A percentile compares a stretch with the other conserved stretches of the same genome.
These are phyloP conservation scores for Cenchrus fungigraminus DNA, from an alignment of 176 grass and related monocot species.

Conservation along the genomic window DNA sequence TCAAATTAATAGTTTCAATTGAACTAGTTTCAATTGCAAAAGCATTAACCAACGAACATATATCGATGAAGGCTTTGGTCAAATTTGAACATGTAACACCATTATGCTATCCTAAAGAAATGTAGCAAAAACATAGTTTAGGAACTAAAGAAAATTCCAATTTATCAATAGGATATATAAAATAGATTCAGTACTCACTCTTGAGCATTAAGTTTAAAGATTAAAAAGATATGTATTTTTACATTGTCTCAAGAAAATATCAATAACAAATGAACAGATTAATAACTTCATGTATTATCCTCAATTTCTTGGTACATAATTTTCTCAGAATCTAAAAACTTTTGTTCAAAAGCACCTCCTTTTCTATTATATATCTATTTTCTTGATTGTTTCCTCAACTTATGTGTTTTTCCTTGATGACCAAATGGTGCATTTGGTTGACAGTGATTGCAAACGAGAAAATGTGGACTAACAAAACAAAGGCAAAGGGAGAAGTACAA, in stretches of 20 bases:
- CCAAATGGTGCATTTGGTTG: not conserved
- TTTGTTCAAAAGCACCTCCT: not conserved
- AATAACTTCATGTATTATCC: not conserved
- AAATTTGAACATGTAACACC: not conserved
- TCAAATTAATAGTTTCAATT: not conserved
- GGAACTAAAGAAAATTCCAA: not conserved
- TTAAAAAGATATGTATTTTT: not conserved
- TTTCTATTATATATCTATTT: not conserved
- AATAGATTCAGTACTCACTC: not conserved
- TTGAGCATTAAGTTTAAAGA: not conserved
- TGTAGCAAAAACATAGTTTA: not conserved
- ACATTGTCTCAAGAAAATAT: not conserved
- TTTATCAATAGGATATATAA: not conserved
- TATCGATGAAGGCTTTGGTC: not conserved
- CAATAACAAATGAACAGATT: not conserved
- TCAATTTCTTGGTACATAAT: not conserved
- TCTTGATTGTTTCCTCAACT: not conserved
- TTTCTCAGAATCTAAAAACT: not conserved
- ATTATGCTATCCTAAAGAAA: not conserved
- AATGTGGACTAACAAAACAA: not conserved
- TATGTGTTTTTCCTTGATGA: not conserved
- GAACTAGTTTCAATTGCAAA: not conserved
- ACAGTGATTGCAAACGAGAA: constrained; percentile 3
- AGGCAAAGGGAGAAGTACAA: not conserved
- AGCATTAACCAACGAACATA: not conserved